phyloP scores from a whole-genome alignment of 306 rosid genomes.

The Pterocarpus santalinus region DNA sequence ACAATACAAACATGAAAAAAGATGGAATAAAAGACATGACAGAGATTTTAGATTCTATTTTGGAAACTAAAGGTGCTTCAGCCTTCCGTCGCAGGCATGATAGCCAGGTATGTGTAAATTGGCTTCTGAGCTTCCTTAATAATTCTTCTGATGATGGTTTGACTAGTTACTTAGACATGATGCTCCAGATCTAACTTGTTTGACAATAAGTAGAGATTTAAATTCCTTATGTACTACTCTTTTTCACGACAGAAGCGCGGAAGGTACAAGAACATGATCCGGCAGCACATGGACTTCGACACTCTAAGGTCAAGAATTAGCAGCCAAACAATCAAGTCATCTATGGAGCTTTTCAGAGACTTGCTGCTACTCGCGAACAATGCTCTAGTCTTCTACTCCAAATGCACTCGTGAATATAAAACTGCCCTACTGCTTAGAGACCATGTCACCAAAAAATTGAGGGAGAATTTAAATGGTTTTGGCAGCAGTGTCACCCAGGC shows the following conservation, averaged over 20 bases:
- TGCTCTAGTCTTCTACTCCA: conserved; percentile 71
- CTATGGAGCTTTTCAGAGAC: conserved; percentile 67
- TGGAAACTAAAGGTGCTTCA: conserved; percentile 60
- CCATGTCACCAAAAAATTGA: conserved; percentile 49
- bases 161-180: conserved; percentile 20
- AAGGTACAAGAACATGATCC: conserved; percentile 71
- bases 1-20: conserved; percentile 42
- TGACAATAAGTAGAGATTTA: too few relatives aligned
- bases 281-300: conserved; percentile 73
- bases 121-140: neutral
- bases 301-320: conserved; percentile 66
- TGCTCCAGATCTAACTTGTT: neutral
- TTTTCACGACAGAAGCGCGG: conserved; percentile 62
- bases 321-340: conserved; percentile 51
- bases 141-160: conserved; percentile 10
- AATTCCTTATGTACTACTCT: too few relatives aligned
- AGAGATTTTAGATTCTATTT: conserved; percentile 56
- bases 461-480: conserved; percentile 36
- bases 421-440: conserved; percentile 66
- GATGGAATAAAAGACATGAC: conserved; percentile 52
- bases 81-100: conserved; percentile 64
- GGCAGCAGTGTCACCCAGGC: conserved; percentile 39
- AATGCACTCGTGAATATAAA: conserved; percentile 62
- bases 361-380: conserved; percentile 67
- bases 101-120: conserved; percentile 64